These are phyloP conservation scores for Aphanomyces stellatus DNA, from an alignment of 352 stramenopile genomes.

Conservation along the genomic window DNA sequence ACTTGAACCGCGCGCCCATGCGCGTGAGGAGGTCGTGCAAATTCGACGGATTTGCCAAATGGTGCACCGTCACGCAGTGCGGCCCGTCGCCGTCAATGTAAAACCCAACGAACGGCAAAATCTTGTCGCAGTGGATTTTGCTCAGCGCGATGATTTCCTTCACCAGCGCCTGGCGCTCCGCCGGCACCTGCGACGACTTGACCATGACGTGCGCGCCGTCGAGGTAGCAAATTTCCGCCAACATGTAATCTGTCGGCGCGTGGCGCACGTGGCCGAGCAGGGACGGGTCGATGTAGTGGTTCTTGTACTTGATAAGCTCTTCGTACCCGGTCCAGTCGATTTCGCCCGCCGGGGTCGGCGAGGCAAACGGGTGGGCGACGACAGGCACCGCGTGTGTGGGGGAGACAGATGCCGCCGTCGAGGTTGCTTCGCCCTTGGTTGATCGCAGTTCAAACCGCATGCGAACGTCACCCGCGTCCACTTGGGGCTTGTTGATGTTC, in stretches of 20 bases:
- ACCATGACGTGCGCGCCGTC: slow-evolving; percentile 4
- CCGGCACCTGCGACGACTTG: slow-evolving; percentile 4
- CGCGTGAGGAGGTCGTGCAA: not conserved
- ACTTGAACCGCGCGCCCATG: slow-evolving; percentile 10
- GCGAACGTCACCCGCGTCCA: not conserved
- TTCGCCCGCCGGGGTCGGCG: slow-evolving; percentile 8
- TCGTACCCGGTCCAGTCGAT: slow-evolving; percentile 15
- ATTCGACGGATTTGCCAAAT: not conserved
- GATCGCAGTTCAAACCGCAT: slow-evolving; percentile 6
- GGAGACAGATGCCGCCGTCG: too few species aligned
- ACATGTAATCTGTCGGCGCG: slow-evolving; percentile 11
- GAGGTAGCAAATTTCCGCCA: not conserved
- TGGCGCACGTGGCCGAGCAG: not conserved
- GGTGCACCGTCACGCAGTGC: slow-evolving; percentile 4
- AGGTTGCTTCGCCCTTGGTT: too few species aligned
- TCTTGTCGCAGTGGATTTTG: slow-evolving; percentile 7
- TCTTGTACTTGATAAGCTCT: not conserved
- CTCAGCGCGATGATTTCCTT: slow-evolving; percentile 17
- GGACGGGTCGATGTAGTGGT: slow-evolving; percentile 10
- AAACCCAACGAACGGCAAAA: slow-evolving; percentile 5
- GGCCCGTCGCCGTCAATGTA: not conserved
- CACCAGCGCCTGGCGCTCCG: not conserved
- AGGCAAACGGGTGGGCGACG: too few species aligned
- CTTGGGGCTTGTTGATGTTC: not conserved
- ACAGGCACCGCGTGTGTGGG: too few species aligned